Base-by-base conservation (phyloP, 768 basidiomycete genomes). In the Floccularia luteovirens region DNA sequence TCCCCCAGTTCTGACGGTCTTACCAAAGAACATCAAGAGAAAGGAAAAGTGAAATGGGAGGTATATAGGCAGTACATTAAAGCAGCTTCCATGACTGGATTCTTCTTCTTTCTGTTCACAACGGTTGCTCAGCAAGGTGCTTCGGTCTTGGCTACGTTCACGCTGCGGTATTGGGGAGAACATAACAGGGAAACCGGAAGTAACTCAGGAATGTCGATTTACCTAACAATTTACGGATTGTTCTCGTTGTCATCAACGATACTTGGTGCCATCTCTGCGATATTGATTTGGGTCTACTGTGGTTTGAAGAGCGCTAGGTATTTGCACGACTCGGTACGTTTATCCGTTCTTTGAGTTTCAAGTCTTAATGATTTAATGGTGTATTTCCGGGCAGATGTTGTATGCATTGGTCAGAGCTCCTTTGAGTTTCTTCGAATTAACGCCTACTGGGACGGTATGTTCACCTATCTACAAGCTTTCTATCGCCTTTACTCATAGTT, bases 361-460 rank as follows among this genome's bases (percentile, higher is more conserved):
- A n/a, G 31, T 14, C 23, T 31, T 5, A 30, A 39, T 45, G 24
- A 34, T 43, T 16, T 23, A n/a, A n/a, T n/a, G n/a, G n/a, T n/a
- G n/a, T 21, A 42, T 13, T 33, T 20, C 6, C 37, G 13, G 27
- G 13, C 44, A 88, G 84, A 89, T 90, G 85, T 60, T 90, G 50
- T 52, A 74, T 34, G 75, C 90, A 2, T 70, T 98, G 24, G 78
- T 98, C 68, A 75, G 74, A 19, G 83, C 89, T 0, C 90, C 90
- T 0, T 58, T 93, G 48, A 79, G 76, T 48, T 97, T 90, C 67
- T 98, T 96, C 55, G 93, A 96, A 58, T 61, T 72, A 39, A 96
- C 91, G 0, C 93, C 91, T 1, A 81, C 76, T 12, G 90, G n/a
- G 90, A 48, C 74, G 84, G 85, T 84, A 48, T 36, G 69, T 39